Conservation (phyloP, 2,329 filamentous ascomycete genomes). For the Colletotrichum sp. region DNA sequence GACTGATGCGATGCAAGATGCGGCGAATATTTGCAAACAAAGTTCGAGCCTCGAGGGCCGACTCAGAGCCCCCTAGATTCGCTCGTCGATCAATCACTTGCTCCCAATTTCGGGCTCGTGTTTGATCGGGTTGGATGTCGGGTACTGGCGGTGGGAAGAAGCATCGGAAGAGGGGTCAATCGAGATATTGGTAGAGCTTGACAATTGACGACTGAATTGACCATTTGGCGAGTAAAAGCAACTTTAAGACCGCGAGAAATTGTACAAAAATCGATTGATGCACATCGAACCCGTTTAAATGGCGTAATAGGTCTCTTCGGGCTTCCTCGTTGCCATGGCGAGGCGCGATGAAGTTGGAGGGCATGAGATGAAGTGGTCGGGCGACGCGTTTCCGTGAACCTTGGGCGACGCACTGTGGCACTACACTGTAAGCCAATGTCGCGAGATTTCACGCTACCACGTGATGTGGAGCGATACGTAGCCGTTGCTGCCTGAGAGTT, state of each 20-base stretch:
- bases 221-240: conserved; percentile 20
- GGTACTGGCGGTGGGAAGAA: not conserved
- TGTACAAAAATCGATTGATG: conserved; percentile 24
- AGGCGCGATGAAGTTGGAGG: conserved; percentile 25
- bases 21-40: conserved; percentile 15
- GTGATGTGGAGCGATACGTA: conserved; percentile 32
- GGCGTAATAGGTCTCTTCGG: conserved; percentile 11
- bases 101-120: conserved; percentile 10
- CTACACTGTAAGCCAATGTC: conserved; percentile 26
- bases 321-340: conserved; percentile 32
- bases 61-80: conserved; percentile 9
- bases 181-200: not conserved
- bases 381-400: conserved; percentile 45
- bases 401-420: conserved; percentile 24
- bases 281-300: not conserved
- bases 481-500: conserved; percentile 11
- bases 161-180: conserved; percentile 1
- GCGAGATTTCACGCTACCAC: conserved; percentile 50
- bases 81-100: not conserved
- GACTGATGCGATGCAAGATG: not conserved
- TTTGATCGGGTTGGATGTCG: not conserved
- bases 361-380: conserved; percentile 30
- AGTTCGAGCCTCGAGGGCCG: not conserved
- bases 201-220: not conserved
- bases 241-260: not conserved